A percentile compares a stretch with the other conserved stretches of the same genome.
Evolutionary conservation across 495 filamentous ascomycete genomes (phyloP).

Genomic region (Penicillium riverlandense): DNA sequence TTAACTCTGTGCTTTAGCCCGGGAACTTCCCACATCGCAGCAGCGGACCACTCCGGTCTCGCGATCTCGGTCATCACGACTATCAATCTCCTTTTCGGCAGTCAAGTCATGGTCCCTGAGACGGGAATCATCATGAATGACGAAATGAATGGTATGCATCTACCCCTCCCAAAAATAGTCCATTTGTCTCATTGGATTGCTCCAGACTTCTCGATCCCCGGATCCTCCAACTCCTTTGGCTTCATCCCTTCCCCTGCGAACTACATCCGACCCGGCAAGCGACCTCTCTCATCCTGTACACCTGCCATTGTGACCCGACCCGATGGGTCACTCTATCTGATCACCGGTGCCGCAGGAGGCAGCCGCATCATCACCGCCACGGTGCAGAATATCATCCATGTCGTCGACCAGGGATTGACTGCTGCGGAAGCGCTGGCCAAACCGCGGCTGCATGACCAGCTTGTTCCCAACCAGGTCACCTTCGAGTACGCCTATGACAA

Average conservation of each 20-base stretch:
- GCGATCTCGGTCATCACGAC: constrained; percentile 72
- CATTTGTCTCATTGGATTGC: too few species aligned
- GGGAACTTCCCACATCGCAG: constrained; percentile 70
- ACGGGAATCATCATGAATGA: constrained; percentile 87
- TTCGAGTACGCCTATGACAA: constrained; percentile 72
- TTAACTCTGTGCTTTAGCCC: constrained; percentile 23
- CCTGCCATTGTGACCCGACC: constrained; percentile 66
- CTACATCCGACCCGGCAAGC: constrained; percentile 73
- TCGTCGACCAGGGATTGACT: constrained; percentile 57
- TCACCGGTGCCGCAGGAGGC: constrained; percentile 75
- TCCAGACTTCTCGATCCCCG: constrained; percentile 68
- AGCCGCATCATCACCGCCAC: constrained; percentile 84
- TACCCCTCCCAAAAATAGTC: too few species aligned
- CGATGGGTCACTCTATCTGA: constrained; percentile 60
- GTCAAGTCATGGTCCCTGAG: constrained; percentile 67
- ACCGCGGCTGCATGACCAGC: constrained; percentile 76
- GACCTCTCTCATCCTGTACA: constrained; percentile 73
- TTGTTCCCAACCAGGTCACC: constrained; percentile 58
- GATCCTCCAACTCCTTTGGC: constrained; percentile 68
- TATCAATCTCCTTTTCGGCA: constrained; percentile 80
- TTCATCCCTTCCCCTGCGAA: constrained; percentile 74
- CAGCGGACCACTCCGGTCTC: constrained; percentile 61
- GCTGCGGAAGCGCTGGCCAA: constrained; percentile 53
- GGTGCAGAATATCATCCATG: constrained; percentile 65
- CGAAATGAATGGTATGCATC: constrained; percentile 71